Evolutionary conservation across 257 asterid species (phyloP).

Genomic region (Salvia hispanica): DNA sequence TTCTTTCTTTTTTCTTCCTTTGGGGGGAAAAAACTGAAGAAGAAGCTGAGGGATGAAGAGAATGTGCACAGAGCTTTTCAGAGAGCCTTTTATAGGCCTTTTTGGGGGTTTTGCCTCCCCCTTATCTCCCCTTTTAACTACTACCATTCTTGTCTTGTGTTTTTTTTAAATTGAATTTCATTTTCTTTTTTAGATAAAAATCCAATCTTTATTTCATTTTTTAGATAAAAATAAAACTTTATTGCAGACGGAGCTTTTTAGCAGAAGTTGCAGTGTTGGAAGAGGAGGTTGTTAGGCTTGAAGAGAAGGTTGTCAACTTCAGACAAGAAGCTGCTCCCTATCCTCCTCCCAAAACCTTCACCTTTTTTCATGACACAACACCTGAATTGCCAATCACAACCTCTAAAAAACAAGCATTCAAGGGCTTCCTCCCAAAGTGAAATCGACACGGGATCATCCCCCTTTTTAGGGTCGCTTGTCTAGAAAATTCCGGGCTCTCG

Average conservation of each 20-base stretch:
- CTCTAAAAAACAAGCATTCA: slow-evolving; percentile 52
- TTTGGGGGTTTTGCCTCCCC: slow-evolving; percentile 84
- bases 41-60: slow-evolving; percentile 82
- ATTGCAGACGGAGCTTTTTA: slow-evolving; percentile 81
- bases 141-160: background rate
- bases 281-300: slow-evolving; percentile 88
- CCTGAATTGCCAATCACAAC: slow-evolving; percentile 16
- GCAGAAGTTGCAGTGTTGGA: slow-evolving; percentile 97
- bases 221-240: too few species aligned
- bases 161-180: too few species aligned
- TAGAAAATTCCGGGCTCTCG: slow-evolving; percentile 42
- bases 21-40: slow-evolving; percentile 86
- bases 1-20: background rate
- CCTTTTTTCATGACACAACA: too few species aligned
- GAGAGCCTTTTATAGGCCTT: slow-evolving; percentile 86
- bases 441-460: slow-evolving; percentile 40
- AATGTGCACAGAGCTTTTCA: slow-evolving; percentile 83
- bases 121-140: slow-evolving; percentile 86
- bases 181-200: too few species aligned
- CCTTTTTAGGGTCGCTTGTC: slow-evolving; percentile 50
- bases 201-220: too few species aligned
- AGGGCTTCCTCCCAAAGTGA: slow-evolving; percentile 68
- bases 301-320: slow-evolving; percentile 64
- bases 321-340: slow-evolving; percentile 63
- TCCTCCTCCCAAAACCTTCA: too few species aligned